A percentile compares a stretch with the other conserved stretches of the same genome.
These are phyloP conservation scores for Colletotrichum eleusines DNA, from an alignment of 2,329 filamentous ascomycete genomes.

Conservation along the genomic window DNA sequence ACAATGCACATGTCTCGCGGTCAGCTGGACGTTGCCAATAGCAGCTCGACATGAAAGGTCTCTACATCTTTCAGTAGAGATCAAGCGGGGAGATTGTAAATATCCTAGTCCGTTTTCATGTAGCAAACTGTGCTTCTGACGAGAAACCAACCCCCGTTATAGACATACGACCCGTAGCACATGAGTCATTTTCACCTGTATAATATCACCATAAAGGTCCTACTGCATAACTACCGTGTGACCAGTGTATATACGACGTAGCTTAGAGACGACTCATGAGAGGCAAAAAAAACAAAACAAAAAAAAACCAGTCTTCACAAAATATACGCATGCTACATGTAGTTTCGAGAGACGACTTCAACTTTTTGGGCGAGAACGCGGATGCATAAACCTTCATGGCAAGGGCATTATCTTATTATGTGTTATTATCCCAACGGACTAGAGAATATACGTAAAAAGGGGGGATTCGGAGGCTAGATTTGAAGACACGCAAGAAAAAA, in stretches of 20 bases:
- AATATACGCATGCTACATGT: background rate
- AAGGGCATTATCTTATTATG: background rate
- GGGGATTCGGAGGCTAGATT: background rate
- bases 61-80: no score
- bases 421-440: background rate
- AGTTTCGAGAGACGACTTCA: no score
- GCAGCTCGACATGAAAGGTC: background rate
- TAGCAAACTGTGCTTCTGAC: no score
- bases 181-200: background rate
- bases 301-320: background rate
- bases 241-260: fast-evolving
- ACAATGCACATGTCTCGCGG: background rate
- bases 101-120: background rate
- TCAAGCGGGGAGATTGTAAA: background rate
- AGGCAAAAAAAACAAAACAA: no score
- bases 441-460: background rate
- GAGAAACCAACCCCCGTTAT: background rate
- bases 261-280: no score
- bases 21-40: background rate
- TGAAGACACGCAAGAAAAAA: background rate
- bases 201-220: background rate
- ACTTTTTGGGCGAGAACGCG: no score
- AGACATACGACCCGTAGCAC: background rate
- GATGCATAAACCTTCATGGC: background rate
- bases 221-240: background rate